Conservation (phyloP, 2,329 filamentous ascomycete genomes). For the Aotearoamyces nothofagi region DNA sequence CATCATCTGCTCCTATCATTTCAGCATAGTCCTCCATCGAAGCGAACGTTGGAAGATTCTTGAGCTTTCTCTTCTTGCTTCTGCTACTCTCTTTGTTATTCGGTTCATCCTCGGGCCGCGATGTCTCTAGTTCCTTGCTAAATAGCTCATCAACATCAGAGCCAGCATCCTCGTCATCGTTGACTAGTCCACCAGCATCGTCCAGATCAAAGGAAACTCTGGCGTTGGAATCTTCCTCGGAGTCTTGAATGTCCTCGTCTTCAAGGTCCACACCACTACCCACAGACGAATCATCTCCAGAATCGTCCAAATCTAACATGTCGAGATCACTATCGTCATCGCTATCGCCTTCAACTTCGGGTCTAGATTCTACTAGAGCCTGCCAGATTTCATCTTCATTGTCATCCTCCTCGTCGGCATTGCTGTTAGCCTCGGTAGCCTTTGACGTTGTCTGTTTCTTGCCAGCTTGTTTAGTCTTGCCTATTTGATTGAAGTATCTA, state of each 20-base stretch:
- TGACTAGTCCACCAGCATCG: constrained; percentile 21
- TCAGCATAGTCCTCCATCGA: constrained; percentile 88
- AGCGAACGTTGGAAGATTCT: constrained; percentile 82
- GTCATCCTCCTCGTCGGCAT: constrained; percentile 38
- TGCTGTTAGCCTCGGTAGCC: constrained; percentile 23
- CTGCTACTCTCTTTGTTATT: constrained; percentile 25
- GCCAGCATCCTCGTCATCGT: constrained; percentile 36
- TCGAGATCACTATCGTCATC: constrained; percentile 38
- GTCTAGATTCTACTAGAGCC: constrained; percentile 67
- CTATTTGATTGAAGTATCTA: constrained; percentile 73
- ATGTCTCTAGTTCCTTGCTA: constrained; percentile 18
- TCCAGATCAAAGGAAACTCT: too few relatives aligned
- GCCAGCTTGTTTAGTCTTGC: constrained; percentile 40
- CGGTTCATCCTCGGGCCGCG: constrained; percentile 24
- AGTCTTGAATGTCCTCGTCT: constrained; percentile 28
- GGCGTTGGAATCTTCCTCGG: too few relatives aligned
- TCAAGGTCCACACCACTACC: constrained; percentile 33
- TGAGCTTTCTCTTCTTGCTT: constrained; percentile 70
- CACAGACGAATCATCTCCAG: constrained; percentile 20
- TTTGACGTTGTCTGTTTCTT: constrained; percentile 41
- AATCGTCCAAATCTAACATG: constrained; percentile 37
- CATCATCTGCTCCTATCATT: constrained; percentile 60
- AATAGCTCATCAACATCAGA: constrained; percentile 30
- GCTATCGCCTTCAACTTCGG: constrained; percentile 54
- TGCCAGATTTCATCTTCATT: constrained; percentile 81